Base-by-base conservation (phyloP, 2,329 filamentous ascomycete species). In the Dothidotthia symphoricarpi region DNA sequence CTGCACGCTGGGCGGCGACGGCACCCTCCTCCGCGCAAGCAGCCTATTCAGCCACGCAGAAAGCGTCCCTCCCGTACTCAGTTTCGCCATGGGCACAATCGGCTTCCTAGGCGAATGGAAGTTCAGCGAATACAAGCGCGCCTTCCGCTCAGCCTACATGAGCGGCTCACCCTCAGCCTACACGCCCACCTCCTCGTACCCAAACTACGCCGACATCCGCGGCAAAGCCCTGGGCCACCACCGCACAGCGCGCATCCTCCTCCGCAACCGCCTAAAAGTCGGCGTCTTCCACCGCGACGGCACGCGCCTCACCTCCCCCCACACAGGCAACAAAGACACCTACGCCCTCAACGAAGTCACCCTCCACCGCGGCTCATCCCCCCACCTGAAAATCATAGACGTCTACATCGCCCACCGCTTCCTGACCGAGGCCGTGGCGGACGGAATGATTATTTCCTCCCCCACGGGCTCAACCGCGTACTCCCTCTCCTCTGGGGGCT, bases 101-200 rank as follows among this genome's bases (percentile, higher is more conserved):
- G 93, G 93, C 0, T 98, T 98, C 53, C 71, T 98, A 6, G 90
- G 91, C 12, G 91, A 97, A 68, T 98, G 91, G 90, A 94, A 93
- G 57, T 97, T 97, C 63, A 75, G 76, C 6, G 90, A 97, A 57
- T 88, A 94, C 70, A 95, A 95, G 69, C 79, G 87, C 32, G 93
- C 93, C 0, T 95, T 94, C 71, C 76, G 88, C 32, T 88, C 96
- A 62, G 88, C 93, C 36, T 96, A 94, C 70, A 94, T 95, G 86
- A 84, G 81, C 27, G 83, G 82, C 3, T 77, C 81, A 69, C 19
- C 71, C 75, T 10, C 71, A 75, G 45, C 69, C 73, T 9, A 69
- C 55, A 5, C 34, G 95, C 84, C 87, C 14, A 75, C 78, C 25
- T 71, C 85, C 28, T 77, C 80, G 33, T 84, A 87, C 7, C 86